These are phyloP conservation scores for Coniochaeta sp. DNA, from an alignment of 2,329 filamentous ascomycete species.

Conservation along the genomic window DNA sequence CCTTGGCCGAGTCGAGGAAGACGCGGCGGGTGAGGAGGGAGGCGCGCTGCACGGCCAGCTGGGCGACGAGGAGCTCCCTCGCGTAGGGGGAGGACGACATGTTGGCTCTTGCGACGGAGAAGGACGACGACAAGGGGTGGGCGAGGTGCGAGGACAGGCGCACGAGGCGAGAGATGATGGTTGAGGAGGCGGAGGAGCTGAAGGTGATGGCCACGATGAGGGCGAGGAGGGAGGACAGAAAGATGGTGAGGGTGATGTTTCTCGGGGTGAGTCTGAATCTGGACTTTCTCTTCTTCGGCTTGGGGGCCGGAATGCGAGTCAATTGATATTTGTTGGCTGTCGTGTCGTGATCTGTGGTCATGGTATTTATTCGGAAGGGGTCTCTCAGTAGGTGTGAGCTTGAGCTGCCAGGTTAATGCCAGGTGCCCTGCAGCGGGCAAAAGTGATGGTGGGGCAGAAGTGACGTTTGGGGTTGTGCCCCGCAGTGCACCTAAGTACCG, in stretches of 20 bases:
- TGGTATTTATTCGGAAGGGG: too few species aligned
- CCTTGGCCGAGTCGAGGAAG: conserved; percentile 80
- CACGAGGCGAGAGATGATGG: background rate
- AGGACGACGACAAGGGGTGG: background rate
- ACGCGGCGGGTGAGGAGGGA: conserved; percentile 45
- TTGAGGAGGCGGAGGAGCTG: background rate
- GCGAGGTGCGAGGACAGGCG: background rate
- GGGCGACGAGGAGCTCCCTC: conserved; percentile 74
- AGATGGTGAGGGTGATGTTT: background rate
- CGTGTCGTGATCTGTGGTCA: background rate
- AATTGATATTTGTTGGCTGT: background rate
- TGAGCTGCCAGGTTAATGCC: too few species aligned
- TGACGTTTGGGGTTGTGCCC: background rate
- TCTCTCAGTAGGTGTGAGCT: too few species aligned
- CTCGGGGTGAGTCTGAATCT: background rate
- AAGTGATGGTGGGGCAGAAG: background rate
- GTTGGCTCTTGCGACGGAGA: conserved; percentile 18
- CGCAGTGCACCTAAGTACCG: background rate
- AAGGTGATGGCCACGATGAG: conserved; percentile 1
- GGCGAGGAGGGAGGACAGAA: background rate
- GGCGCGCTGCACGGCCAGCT: conserved; percentile 81
- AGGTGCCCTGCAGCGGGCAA: too few species aligned
- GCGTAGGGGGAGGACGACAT: conserved; percentile 67
- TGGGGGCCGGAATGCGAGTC: background rate
- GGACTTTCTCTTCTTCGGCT: background rate